Conservation (phyloP, 2,329 filamentous ascomycete genomes). For the Pseudogymnoascus sp. region DNA sequence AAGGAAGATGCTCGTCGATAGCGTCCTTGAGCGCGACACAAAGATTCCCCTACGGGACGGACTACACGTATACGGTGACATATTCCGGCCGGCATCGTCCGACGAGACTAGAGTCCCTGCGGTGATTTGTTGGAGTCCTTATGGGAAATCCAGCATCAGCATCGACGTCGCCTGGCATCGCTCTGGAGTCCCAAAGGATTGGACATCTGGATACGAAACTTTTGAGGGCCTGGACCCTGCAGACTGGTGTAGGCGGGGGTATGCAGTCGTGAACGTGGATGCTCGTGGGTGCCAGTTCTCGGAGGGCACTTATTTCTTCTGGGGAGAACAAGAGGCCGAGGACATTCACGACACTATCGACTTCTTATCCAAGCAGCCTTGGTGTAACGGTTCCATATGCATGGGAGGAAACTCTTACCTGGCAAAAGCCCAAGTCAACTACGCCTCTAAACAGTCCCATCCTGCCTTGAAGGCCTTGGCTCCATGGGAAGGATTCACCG, state of each 20-base stretch:
- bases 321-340: conserved; percentile 23
- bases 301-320: conserved; percentile 18
- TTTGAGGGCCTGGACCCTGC: conserved; percentile 27
- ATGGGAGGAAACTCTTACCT: conserved; percentile 26
- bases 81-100: conserved; percentile 21
- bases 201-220: conserved; percentile 18
- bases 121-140: conserved; percentile 24
- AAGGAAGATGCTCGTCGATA: neutral
- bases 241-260: conserved; percentile 23
- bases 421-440: conserved; percentile 22
- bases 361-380: conserved; percentile 20
- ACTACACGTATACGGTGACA: conserved; percentile 20
- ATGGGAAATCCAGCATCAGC: conserved; percentile 25
- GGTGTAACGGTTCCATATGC: conserved; percentile 25
- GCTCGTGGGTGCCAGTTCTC: conserved; percentile 20
- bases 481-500: conserved; percentile 19
- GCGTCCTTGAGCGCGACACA: conserved; percentile 17
- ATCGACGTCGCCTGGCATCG: conserved; percentile 19
- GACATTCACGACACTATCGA: conserved; percentile 28
- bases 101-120: conserved; percentile 17
- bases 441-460: conserved; percentile 17
- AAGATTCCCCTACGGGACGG: conserved; percentile 24
- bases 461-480: conserved; percentile 18
- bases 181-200: conserved; percentile 14
- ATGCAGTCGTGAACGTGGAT: conserved; percentile 27